phyloP scores from a whole-genome alignment of 208 protist species.

The Naegleria fowleri region DNA sequence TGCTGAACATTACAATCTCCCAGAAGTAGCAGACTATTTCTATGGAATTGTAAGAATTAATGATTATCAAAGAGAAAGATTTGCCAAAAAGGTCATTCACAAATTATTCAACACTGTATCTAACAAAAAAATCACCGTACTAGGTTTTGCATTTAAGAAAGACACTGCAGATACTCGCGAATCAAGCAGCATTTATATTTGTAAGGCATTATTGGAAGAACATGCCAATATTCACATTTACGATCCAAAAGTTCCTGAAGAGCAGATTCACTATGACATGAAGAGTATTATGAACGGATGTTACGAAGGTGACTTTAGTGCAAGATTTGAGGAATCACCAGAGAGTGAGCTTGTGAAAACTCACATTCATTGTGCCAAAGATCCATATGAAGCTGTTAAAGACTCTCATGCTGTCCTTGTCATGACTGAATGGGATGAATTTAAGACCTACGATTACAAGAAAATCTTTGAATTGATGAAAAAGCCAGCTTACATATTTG shows the following conservation, averaged over 20 bases:
- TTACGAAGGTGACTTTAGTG: conserved; percentile 37
- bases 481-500: conserved; percentile 91
- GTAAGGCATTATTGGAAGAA: conserved; percentile 71
- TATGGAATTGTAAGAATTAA: conserved; percentile 87
- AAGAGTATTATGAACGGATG: conserved; percentile 54
- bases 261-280: conserved; percentile 60
- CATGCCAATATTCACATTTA: conserved; percentile 81
- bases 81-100: conserved; percentile 72
- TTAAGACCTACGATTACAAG: conserved; percentile 75
- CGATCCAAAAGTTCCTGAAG: conserved; percentile 82
- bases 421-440: conserved; percentile 96
- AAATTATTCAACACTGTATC: conserved; percentile 81
- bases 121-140: conserved; percentile 81
- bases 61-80: conserved; percentile 86
- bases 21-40: conserved; percentile 91
- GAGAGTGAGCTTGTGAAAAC: conserved; percentile 34
- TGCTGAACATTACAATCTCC: conserved; percentile 72
- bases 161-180: conserved; percentile 93
- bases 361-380: conserved; percentile 42
- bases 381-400: conserved; percentile 63
- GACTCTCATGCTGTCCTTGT: conserved; percentile 79
- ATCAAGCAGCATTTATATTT: conserved; percentile 80
- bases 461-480: conserved; percentile 77
- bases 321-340: neutral
- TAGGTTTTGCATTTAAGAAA: conserved; percentile 96